Conservation (phyloP, 208 protist genomes). For the Acanthamoeba culbertsoni region DNA sequence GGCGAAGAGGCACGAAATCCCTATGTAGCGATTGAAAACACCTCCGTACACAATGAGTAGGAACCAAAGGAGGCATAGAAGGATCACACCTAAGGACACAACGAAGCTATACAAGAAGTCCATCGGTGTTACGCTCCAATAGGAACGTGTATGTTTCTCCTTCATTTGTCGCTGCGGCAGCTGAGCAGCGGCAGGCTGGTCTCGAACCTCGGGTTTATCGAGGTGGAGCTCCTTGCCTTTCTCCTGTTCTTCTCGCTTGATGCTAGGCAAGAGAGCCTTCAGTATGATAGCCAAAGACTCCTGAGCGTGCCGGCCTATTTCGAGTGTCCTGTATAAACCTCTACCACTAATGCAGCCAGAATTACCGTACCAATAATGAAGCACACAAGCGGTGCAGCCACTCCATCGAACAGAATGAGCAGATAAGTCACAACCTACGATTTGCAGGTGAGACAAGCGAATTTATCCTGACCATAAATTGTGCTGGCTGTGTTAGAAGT, state of each 20-base stretch:
- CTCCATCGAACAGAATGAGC: background rate
- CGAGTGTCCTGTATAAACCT: background rate
- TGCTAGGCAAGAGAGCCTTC: too few species aligned
- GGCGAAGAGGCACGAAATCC: conserved; percentile 32
- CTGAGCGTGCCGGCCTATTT: background rate
- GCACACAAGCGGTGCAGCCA: background rate
- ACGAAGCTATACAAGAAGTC: background rate
- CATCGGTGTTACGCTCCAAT: background rate
- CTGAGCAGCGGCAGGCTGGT: background rate
- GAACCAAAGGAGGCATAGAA: background rate
- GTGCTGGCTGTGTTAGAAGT: background rate
- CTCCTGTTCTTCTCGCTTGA: background rate
- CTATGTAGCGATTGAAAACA: conserved; percentile 24
- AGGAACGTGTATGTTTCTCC: background rate
- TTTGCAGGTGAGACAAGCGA: background rate
- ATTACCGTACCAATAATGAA: background rate
- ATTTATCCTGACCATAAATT: background rate
- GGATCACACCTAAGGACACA: background rate
- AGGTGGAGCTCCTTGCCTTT: background rate
- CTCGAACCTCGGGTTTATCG: too few species aligned
- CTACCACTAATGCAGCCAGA: background rate
- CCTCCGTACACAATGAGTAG: background rate
- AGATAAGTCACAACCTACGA: background rate
- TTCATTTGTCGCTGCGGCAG: background rate
- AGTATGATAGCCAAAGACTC: background rate